These are phyloP conservation scores for Pulveroboletus sp. DNA, from an alignment of 768 basidiomycete species.

Conservation along the genomic window DNA sequence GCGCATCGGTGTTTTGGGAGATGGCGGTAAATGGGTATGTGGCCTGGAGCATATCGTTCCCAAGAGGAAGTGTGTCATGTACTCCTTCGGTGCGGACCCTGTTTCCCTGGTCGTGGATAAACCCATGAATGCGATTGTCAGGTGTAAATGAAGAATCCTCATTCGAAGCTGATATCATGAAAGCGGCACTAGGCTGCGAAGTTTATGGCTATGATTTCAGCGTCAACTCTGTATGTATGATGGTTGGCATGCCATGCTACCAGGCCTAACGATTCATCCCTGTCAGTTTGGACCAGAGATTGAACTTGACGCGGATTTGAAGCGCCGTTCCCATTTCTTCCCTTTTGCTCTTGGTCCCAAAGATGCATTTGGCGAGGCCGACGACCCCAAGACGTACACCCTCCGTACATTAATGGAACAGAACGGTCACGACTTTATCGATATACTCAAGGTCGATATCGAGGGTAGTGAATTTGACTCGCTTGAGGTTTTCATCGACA, in stretches of 20 bases:
- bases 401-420: constrained; percentile 59
- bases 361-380: constrained; percentile 46
- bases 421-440: constrained; percentile 68
- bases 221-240: constrained; percentile 30
- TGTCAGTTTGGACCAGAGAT: constrained; percentile 45
- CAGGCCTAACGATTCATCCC: neutral
- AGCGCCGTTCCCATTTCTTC: constrained; percentile 41
- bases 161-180: constrained; percentile 47
- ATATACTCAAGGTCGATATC: constrained; percentile 71
- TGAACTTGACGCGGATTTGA: constrained; percentile 26
- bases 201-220: constrained; percentile 45
- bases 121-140: constrained; percentile 10
- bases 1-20: constrained; percentile 47
- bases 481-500: constrained; percentile 47
- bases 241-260: neutral
- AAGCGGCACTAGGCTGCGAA: constrained; percentile 39
- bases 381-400: constrained; percentile 56
- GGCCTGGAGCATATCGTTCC: constrained; percentile 43
- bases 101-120: neutral
- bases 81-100: constrained; percentile 43
- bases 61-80: constrained; percentile 47
- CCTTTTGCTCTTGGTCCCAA: constrained; percentile 43
- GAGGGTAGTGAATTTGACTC: constrained; percentile 69
- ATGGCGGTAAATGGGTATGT: constrained; percentile 56
- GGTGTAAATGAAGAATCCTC: constrained; percentile 50